Evolutionary conservation across 768 basidiomycete genomes (phyloP).

Genomic region (Hypholoma fasciculare): DNA sequence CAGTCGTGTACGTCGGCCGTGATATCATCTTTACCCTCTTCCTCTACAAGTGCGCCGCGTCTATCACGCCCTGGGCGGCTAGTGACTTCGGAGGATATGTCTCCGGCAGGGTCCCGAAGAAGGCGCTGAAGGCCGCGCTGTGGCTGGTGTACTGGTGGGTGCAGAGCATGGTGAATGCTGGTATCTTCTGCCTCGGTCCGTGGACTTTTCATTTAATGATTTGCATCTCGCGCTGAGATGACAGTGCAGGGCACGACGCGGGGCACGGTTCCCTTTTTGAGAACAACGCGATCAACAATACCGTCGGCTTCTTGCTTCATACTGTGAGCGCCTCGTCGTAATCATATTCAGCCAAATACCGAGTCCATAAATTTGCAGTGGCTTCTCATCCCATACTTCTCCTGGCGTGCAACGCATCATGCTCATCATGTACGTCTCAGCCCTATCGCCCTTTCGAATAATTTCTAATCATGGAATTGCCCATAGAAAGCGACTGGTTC

Average conservation of each 20-base stretch:
- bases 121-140: slow-evolving; percentile 29
- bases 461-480: no score
- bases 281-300: slow-evolving; percentile 36
- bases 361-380: slow-evolving; percentile 30
- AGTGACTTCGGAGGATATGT: slow-evolving; percentile 40
- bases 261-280: slow-evolving; percentile 43
- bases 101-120: slow-evolving; percentile 28
- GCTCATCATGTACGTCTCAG: slow-evolving; percentile 55
- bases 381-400: slow-evolving; percentile 57
- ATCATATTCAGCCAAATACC: not conserved
- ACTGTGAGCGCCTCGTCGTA: slow-evolving; percentile 28
- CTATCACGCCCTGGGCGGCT: slow-evolving; percentile 40
- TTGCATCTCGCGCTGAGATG: not conserved
- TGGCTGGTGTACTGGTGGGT: slow-evolving; percentile 53
- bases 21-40: slow-evolving; percentile 42
- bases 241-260: slow-evolving; percentile 40
- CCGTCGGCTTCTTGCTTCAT: slow-evolving; percentile 49
- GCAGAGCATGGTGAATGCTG: slow-evolving; percentile 51
- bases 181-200: slow-evolving; percentile 53
- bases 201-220: not conserved
- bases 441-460: not conserved
- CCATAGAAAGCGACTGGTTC: slow-evolving; percentile 62
- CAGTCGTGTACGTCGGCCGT: slow-evolving; percentile 43
- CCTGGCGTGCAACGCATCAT: slow-evolving; percentile 71
- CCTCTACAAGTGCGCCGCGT: slow-evolving; percentile 44